Percentiles rank a stretch among this genome's conserved stretches.
These are phyloP conservation scores for Leucocoprinus birnbaumii DNA, from an alignment of 768 basidiomycete genomes.

Conservation along the genomic window DNA sequence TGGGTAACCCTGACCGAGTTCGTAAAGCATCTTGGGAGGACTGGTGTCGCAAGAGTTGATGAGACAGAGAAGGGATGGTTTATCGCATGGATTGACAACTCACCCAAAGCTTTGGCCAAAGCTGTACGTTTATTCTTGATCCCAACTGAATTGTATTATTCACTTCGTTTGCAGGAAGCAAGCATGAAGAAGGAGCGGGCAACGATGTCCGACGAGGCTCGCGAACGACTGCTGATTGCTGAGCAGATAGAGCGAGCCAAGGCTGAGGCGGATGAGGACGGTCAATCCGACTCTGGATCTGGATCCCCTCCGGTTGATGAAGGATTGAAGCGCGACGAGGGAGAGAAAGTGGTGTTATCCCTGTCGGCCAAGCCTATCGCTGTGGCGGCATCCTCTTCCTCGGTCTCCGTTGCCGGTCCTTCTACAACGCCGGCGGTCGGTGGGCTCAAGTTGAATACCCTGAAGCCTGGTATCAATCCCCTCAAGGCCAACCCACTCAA, in stretches of 20 bases:
- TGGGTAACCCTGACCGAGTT: constrained; percentile 99
- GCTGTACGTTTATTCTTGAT: constrained; percentile 46
- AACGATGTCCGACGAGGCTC: constrained; percentile 90
- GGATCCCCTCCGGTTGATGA: constrained; percentile 43
- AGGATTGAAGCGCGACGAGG: constrained; percentile 72
- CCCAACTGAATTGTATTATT: constrained; percentile 5
- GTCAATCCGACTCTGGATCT: constrained; percentile 9
- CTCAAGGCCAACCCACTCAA: constrained; percentile 71
- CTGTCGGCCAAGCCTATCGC: constrained; percentile 54
- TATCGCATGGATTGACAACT: constrained; percentile 95
- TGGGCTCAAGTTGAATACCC: constrained; percentile 60
- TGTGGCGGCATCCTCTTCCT: constrained; percentile 23
- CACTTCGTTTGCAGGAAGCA: constrained; percentile 53
- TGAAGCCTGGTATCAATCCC: constrained; percentile 58
- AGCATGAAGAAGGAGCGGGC: constrained; percentile 89
- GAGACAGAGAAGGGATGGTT: constrained; percentile 99
- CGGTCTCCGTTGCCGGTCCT: constrained; percentile 31
- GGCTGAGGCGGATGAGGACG: constrained; percentile 37
- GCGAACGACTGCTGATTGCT: constrained; percentile 83
- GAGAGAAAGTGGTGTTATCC: constrained; percentile 75
- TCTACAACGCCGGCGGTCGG: constrained; percentile 31
- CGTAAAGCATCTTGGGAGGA: constrained; percentile 81
- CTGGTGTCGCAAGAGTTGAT: constrained; percentile 87
- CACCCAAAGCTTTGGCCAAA: constrained; percentile 91
- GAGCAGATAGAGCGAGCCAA: constrained; percentile 93